Evolutionary conservation across 176 grass and related monocot species (phyloP), one percentile per base, ranked within the genome.

Genomic region (Musa beccarii): DNA sequence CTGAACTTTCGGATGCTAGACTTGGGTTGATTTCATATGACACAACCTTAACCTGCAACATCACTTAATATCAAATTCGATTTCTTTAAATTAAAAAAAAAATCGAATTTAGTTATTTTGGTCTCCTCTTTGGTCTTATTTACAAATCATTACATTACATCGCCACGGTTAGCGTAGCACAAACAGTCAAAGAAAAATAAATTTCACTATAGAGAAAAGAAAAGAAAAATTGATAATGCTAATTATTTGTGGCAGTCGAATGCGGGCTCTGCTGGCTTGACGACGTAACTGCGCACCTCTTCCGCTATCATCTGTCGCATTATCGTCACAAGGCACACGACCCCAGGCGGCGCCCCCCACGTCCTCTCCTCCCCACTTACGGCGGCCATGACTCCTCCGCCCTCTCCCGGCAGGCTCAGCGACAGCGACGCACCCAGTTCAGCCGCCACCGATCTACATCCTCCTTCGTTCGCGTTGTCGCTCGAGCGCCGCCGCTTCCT

Each of bases 401-500:
- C 53, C 51, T 66, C 82, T 1, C 89, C 89, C 0, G 87, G 87
- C 13, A 65, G 87, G 67, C 89, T 76, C 61, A 28, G 22, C 0
- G 86, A 85, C 49, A 92, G 89, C 14, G 81, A 92, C 53, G 92
- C 92, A 52, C 68, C 69, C 51, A 82, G 84, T 3, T 85, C 86
- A 29, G n/a, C 24, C 20, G 72, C 82, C 28, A 78, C 15, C 0
- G 69, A 25, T 1, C n/a, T 59, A n/a, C 65, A 29, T 62, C 80
- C 22, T 12, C 19, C 65, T 21, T 54, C 24, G 2, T 34, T 0
- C 19, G 26, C 34, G 16, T 1, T 11, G 51, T 34, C 11, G 26
- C 49, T 56, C 0, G 22, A 15, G 69, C 82, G 52, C 5, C 12
- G 76, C 2, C 89, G 80, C 63, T 84, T 84, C 50, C 65, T 75